Base-by-base conservation (phyloP, 352 stramenopile genomes). In the Blastocystis sp. region DNA sequence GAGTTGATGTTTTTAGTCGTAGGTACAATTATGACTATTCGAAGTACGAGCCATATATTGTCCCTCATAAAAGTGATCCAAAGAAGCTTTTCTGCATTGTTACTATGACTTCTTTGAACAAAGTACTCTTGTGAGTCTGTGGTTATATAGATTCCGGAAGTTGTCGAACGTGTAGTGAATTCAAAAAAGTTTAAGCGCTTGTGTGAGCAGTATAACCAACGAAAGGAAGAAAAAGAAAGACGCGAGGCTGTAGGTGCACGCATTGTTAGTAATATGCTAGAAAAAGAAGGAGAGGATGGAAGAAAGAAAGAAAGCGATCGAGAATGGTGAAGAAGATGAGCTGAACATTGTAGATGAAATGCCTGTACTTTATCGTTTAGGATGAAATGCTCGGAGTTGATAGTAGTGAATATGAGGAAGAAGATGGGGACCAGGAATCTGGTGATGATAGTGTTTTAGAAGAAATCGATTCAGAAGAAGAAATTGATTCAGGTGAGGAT, bases 11-110 rank as follows among this genome's bases (percentile, higher is more conserved):
- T 26, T 87, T 76, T 54, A 7, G 7, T 15, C n/a, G 3, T 70
- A 87, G 76, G 76, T 87, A 87, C 43, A 76, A 73, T 45, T 76
- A 87, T 39, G 76, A 87, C 63, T 87, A 76, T 70, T 76, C 76
- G 0, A 87, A 87, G n/a, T 87, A 87, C 50, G 20, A 75, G 41
- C 76, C 76, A 2, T 87, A 76, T 39, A 87, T 87, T 76, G 23
- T 75, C 4, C 26, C 43, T 8, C 76, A 87, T 59, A 39, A 39
- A 3, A 75, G 34, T 15, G 76, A 87, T 77, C 59, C 59, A 20
- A 87, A 87, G 76, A 87, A 87, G 76, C 34, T 87, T 29, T 87
- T 87, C 26, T 87, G 76, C 15, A 87, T 76, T 75, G 63, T 87
- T 34, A 87, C 76, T 3, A 87, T 70, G 63, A 73, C 59, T 39